Evolutionary conservation across 495 filamentous ascomycete species (phyloP), one percentile per base, ranked within the genome.

Genomic region (Ramalina intermedia): DNA sequence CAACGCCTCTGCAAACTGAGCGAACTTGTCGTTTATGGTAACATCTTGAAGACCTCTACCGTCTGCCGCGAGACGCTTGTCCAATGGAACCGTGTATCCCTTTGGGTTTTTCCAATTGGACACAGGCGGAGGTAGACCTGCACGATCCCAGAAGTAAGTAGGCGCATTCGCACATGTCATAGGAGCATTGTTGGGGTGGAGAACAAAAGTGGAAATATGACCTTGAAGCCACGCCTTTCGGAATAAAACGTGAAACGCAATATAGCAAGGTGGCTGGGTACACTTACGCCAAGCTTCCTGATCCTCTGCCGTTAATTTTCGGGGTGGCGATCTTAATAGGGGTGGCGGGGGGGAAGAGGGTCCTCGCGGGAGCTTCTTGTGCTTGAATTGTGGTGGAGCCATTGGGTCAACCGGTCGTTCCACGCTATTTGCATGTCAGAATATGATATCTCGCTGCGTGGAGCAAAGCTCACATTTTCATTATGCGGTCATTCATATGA

Each of bases 91-190:
- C 0, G 91, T 99, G 57, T 95, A 99, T 59, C 91, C 91, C 67
- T 95, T 96, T 0, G 90, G 85, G 58, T 99, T 99, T 76, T 99
- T 99, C 91, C 91, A 99, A 62, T 96, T 94, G 14, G 85, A 93
- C 2, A 99, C 83, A 0, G 93, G 83, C 0, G 91, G 90, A 1
- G 91, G 88, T 33, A 98, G 29, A 33, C 29, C 29, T 33, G 6
- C 1, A 33, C 2, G 12, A 13, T 33, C 12, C 5, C 1, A 12
- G 29, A 33, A 33, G 29, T 33, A 8, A 33, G 29, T 33, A 33
- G 3, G 29, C 12, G 8, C 29, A 33, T 33, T 33, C 29, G 29
- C 29, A 12, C 7, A 9, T 33, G 29, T 33, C 29, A 33, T 2
- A 11, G 29, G 7, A 13, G 29, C 29, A 33, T 7, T 33, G 2